phyloP scores from a whole-genome alignment of 1,139 yeast genomes.

The Pneumocystis canis region DNA sequence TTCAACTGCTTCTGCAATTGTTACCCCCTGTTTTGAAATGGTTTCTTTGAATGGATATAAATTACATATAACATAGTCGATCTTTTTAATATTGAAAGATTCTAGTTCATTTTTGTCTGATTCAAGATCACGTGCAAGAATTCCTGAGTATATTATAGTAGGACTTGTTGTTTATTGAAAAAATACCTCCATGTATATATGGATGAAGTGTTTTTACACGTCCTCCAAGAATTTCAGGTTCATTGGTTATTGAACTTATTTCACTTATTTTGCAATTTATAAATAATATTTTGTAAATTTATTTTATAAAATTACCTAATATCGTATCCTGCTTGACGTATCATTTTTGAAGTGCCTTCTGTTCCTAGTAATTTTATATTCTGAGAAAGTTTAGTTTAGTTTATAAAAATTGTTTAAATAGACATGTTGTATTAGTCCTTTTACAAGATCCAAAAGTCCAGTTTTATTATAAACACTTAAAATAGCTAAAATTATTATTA shows the following conservation, averaged over 20 bases:
- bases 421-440: slow-evolving; percentile 75
- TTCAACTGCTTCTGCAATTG: slow-evolving; percentile 94
- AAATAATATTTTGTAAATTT: background rate
- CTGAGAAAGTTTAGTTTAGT: background rate
- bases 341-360: slow-evolving; percentile 82
- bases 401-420: background rate
- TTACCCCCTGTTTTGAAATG: slow-evolving; percentile 85
- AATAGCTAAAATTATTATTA: slow-evolving; percentile 40
- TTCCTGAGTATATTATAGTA: slow-evolving; percentile 19
- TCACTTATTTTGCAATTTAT: slow-evolving; percentile 29
- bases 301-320: slow-evolving; percentile 38
- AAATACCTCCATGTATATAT: slow-evolving; percentile 61
- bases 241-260: slow-evolving; percentile 85
- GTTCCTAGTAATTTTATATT: background rate
- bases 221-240: slow-evolving; percentile 98
- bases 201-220: slow-evolving; percentile 97
- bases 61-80: slow-evolving; percentile 92
- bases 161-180: background rate
- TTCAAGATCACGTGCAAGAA: slow-evolving; percentile 82
- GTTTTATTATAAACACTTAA: slow-evolving; percentile 95
- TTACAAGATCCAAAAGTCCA: slow-evolving; percentile 86
- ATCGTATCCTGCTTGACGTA: slow-evolving; percentile 95
- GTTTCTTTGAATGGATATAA: slow-evolving; percentile 97
- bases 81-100: slow-evolving; percentile 82
- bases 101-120: slow-evolving; percentile 77